These are phyloP conservation scores for Moniliophthora roreri DNA, from an alignment of 1,284 basidiomycete species.

Conservation along the genomic window DNA sequence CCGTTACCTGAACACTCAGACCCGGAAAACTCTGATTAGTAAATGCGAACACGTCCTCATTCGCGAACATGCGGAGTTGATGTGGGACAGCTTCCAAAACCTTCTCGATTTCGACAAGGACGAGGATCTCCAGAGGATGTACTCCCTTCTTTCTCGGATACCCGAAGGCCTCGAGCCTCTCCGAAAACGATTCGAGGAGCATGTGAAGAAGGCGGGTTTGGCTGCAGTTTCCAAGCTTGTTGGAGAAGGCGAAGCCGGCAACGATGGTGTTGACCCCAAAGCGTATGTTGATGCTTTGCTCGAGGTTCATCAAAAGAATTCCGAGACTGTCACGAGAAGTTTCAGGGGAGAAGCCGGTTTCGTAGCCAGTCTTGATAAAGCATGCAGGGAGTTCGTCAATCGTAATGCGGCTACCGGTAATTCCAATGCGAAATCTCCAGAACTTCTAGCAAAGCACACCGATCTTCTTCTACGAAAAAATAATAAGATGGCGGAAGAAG, in stretches of 20 bases:
- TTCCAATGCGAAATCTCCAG: constrained; percentile 89
- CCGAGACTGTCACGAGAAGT: constrained; percentile 86
- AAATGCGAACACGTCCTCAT: constrained; percentile 95
- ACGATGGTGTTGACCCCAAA: constrained; percentile 79
- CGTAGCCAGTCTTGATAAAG: constrained; percentile 93
- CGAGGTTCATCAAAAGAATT: constrained; percentile 90
- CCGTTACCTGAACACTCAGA: constrained; percentile 89
- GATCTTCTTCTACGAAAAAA: constrained; percentile 92
- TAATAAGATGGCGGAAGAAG: constrained; percentile 94
- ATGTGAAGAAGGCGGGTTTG: constrained; percentile 90
- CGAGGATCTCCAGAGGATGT: constrained; percentile 95
- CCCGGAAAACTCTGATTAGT: constrained; percentile 82
- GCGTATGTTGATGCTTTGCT: constrained; percentile 93
- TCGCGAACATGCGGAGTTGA: constrained; percentile 80
- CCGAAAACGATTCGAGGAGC: constrained; percentile 90
- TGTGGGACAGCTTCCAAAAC: constrained; percentile 95
- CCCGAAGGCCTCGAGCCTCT: constrained; percentile 90
- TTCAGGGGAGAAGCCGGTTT: constrained; percentile 96
- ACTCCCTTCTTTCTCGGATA: constrained; percentile 88
- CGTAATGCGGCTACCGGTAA: constrained; percentile 87
- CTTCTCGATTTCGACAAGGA: constrained; percentile 93
- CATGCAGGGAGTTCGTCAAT: constrained; percentile 96
- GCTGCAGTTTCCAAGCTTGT: constrained; percentile 83
- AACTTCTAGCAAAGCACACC: constrained; percentile 92
- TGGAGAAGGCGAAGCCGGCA: constrained; percentile 63